phyloP scores from a whole-genome alignment of 805 yeast species.

The Ogataea methylovora region DNA sequence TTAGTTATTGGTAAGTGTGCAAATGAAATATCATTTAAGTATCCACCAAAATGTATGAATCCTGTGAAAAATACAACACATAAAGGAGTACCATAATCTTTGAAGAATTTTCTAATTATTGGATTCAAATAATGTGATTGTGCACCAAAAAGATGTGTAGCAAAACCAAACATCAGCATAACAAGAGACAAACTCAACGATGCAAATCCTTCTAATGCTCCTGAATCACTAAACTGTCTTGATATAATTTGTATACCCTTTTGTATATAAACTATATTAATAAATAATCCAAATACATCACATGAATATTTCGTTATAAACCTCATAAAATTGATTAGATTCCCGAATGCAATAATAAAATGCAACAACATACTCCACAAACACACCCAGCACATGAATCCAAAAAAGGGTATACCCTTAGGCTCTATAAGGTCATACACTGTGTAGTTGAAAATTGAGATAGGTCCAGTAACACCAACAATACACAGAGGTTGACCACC shows the following conservation, averaged over 20 bases:
- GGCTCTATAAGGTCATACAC: conserved; percentile 66
- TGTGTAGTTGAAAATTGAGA: conserved; percentile 85
- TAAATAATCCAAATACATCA: conserved; percentile 89
- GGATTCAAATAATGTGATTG: conserved; percentile 56
- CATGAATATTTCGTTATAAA: conserved; percentile 79
- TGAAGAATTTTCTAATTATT: conserved; percentile 56
- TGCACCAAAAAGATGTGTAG: conserved; percentile 48
- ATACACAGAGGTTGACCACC: conserved; percentile 91
- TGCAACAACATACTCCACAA: conserved; percentile 88
- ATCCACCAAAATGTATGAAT: conserved; percentile 86
- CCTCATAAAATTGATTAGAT: conserved; percentile 58
- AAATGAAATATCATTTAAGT: conserved; percentile 47
- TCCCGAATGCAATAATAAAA: conserved; percentile 59
- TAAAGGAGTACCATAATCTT: conserved; percentile 82
- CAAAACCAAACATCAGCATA: conserved; percentile 75
- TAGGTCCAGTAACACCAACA: conserved; percentile 97
- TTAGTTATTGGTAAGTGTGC: conserved; percentile 60
- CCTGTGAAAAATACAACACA: conserved; percentile 88
- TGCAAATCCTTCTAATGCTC: conserved; percentile 48
- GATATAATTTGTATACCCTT: conserved; percentile 82
- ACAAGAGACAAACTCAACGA: conserved; percentile 65
- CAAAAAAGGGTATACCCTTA: conserved; percentile 52
- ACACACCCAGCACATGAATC: conserved; percentile 94
- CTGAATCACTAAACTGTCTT: conserved; percentile 49
- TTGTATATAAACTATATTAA: conserved; percentile 78